A percentile compares a stretch with the other conserved stretches of the same genome.
These are phyloP conservation scores for Conringia planisiliqua DNA, from an alignment of 345 rosid genomes.

Conservation along the genomic window DNA sequence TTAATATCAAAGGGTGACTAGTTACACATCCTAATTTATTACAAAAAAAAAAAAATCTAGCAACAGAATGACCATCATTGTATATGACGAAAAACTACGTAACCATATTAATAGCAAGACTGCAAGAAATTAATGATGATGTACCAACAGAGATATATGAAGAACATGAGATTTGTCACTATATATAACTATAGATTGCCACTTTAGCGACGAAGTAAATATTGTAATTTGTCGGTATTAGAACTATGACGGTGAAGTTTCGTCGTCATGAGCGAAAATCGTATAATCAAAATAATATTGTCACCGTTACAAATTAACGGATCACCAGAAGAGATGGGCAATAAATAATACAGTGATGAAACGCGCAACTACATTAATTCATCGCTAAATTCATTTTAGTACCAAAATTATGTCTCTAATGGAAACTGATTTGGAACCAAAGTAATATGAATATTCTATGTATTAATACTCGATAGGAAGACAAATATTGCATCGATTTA, in stretches of 20 bases:
- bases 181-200: not conserved
- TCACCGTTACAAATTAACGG: not conserved
- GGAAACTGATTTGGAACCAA: not conserved
- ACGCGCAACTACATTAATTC: not conserved
- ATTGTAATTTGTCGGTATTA: conserved; percentile 3
- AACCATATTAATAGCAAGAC: not conserved
- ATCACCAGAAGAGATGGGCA: not conserved
- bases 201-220: not conserved
- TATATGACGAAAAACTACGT: not conserved
- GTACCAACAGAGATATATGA: not conserved
- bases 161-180: not conserved
- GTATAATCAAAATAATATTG: not conserved
- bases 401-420: not conserved
- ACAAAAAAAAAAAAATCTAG: not conserved
- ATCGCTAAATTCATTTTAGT: not conserved
- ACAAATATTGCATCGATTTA: not conserved
- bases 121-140: not conserved
- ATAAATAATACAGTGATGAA: not conserved
- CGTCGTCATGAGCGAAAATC: not conserved
- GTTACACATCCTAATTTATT: not conserved
- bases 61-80: not conserved
- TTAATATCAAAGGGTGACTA: not conserved
- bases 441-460: not conserved
- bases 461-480: not conserved
- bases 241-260: not conserved